Evolutionary conservation across 345 rosid species (phyloP), one percentile per base, ranked within the genome.

Genomic region (Eucalyptus pauciflora): DNA sequence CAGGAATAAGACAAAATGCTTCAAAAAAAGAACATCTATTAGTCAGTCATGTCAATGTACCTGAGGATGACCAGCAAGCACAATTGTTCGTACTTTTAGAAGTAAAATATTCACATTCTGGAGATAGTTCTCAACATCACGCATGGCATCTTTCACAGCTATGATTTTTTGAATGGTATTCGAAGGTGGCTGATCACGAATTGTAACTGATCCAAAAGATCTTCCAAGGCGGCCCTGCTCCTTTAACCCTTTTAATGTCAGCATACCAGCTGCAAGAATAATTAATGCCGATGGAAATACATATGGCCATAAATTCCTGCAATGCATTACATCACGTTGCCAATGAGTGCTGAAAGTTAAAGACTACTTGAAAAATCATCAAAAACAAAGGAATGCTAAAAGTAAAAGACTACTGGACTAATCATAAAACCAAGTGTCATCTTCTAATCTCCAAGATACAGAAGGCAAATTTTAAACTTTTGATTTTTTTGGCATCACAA

Each of bases 211-310:
- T 79, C 99, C 99, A 88, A 96, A 97, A 51, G 90, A 94, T 92
- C 98, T 96, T 86, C 99, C 99, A 69, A 97, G 94, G 89, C 99
- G 99, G 52, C 99, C 99, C 94, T 97, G 99, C 91, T 94, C 93
- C 93, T 94, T 95, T 46, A 97, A 95, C 88, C 99, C 97, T 93
- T 96, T 97, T 29, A 97, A 90, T 24, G 97, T 96, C 86, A 97
- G 94, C 99, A 97, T 97, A 64, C 92, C 92, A 89, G 94, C 91
- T 54, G 98, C 97, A 91, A 95, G 91, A 88, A 94, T 92, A 89
- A 95, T 93, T 92, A 97, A 89, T 45, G 92, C 87, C 83, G 91
- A 91, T 11, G 99, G 99, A 89, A 97, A 92, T 88, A 95, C 90
- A 88, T 95, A 96, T 45, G 94, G 89, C 92, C 95, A 91, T 92